A percentile compares a stretch with the other conserved stretches of the same genome.
These are phyloP conservation scores for Triangularia setosa DNA, from an alignment of 2,329 filamentous ascomycete genomes.

Conservation along the genomic window DNA sequence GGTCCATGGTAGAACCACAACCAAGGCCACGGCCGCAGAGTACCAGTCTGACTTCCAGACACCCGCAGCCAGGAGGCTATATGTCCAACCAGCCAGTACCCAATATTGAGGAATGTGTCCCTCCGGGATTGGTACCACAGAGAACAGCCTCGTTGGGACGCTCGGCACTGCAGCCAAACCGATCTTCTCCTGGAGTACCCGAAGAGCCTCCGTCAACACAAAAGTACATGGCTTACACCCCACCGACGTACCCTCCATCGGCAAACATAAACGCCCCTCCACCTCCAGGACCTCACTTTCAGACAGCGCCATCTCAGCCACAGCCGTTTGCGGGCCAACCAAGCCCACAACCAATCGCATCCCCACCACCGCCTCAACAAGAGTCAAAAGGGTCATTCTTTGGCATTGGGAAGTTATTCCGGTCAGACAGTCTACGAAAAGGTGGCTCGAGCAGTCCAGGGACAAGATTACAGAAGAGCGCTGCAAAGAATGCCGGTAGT, in stretches of 20 bases:
- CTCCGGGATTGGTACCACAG: background rate
- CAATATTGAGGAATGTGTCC: background rate
- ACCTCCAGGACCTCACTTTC: background rate
- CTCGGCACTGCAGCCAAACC: background rate
- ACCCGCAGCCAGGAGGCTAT: too few relatives aligned
- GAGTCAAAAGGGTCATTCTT: constrained; percentile 17
- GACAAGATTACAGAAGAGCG: constrained; percentile 14
- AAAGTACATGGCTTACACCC: background rate
- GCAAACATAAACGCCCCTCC: background rate
- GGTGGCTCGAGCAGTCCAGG: background rate
- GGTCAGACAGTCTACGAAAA: constrained; percentile 13
- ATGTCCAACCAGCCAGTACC: too few relatives aligned
- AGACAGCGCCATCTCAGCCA: background rate
- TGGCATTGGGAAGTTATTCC: constrained; percentile 12
- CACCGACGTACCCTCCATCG: background rate
- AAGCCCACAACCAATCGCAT: background rate
- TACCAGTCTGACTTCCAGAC: background rate
- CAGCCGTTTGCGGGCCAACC: background rate
- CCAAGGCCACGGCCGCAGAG: background rate
- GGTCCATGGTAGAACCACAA: background rate
- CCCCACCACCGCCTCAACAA: constrained; percentile 4
- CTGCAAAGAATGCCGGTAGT: background rate
- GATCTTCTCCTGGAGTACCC: background rate
- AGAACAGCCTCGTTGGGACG: background rate
- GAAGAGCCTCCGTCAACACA: background rate